phyloP scores from a whole-genome alignment of 306 rosid species.

The Rosa multiflora region DNA sequence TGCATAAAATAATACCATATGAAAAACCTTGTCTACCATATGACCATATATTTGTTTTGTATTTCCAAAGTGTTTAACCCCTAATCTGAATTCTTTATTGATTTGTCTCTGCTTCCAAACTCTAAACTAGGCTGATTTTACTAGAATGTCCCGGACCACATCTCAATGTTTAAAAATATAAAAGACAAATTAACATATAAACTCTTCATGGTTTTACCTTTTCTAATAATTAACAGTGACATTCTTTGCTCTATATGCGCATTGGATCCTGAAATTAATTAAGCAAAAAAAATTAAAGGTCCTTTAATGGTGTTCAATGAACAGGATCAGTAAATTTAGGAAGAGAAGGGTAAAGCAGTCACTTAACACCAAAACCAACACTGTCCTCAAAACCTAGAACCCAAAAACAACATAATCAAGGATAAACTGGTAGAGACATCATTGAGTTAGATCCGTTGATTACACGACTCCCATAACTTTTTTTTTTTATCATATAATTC shows the following conservation, averaged over 20 bases:
- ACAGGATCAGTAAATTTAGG: background rate
- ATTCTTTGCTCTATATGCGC: background rate
- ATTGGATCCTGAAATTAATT: background rate
- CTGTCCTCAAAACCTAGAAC: background rate
- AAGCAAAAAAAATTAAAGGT: background rate
- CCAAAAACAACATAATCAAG: conserved; percentile 18
- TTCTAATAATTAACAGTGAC: background rate
- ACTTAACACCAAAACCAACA: background rate
- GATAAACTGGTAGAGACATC: conserved; percentile 27
- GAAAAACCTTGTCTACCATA: background rate
- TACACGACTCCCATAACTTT: conserved; percentile 42
- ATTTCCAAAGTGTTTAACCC: background rate
- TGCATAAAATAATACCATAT: background rate
- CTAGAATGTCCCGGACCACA: background rate
- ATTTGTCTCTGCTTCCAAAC: background rate
- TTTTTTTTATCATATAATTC: conserved; percentile 25
- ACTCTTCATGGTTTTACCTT: conserved; percentile 12
- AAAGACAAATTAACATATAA: background rate
- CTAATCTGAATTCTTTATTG: conserved; percentile 3
- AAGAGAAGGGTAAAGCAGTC: conserved; percentile 15
- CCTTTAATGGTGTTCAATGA: background rate
- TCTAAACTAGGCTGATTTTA: background rate
- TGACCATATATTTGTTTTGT: conserved; percentile 5
- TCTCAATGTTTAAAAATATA: background rate
- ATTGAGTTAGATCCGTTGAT: conserved; percentile 36